A percentile compares a stretch with the other conserved stretches of the same genome.
phyloP scores from a whole-genome alignment of 2,329 filamentous ascomycete species.

The Ophiostoma australiae region DNA sequence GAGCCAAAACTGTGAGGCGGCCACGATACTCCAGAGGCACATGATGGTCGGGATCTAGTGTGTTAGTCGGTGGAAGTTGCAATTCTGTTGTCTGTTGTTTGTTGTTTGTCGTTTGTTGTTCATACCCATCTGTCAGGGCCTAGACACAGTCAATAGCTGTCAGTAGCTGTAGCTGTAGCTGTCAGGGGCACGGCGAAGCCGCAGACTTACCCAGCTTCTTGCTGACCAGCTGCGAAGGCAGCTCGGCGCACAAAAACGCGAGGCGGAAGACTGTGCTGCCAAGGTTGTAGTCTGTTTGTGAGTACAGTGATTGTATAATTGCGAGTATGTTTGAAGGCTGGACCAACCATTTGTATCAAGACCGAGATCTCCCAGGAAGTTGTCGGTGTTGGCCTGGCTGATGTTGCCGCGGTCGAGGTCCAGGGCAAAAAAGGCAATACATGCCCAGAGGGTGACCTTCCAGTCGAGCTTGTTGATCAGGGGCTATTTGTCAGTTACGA shows the following conservation, averaged over 20 bases:
- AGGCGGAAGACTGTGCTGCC: constrained; percentile 52
- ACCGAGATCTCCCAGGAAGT: constrained; percentile 33
- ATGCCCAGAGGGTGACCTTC: constrained; percentile 34
- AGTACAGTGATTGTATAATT: not conserved
- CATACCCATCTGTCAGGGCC: constrained; percentile 1
- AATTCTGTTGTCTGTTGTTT: too few species aligned
- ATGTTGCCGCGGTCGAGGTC: constrained; percentile 39
- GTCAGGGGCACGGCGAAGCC: not conserved
- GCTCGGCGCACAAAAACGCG: constrained; percentile 51
- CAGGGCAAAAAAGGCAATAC: constrained; percentile 37
- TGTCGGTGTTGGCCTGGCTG: constrained; percentile 35
- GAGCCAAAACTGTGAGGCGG: constrained; percentile 30
- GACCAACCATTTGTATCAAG: constrained; percentile 34
- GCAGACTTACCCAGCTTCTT: constrained; percentile 42
- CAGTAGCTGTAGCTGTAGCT: not conserved
- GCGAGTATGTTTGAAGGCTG: not conserved
- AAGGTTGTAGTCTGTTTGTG: constrained; percentile 41
- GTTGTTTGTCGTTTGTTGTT: not conserved
- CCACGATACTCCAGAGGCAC: constrained; percentile 35
- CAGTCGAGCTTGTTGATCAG: constrained; percentile 45
- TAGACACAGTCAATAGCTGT: not conserved
- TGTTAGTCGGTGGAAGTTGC: constrained; percentile 27
- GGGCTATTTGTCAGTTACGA: constrained; percentile 30
- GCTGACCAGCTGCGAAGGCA: constrained; percentile 58
- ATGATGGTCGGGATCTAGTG: constrained; percentile 36